Conservation (phyloP, 225 moss, liverwort and hornwort genomes). For the Pleurozium schreberi region DNA sequence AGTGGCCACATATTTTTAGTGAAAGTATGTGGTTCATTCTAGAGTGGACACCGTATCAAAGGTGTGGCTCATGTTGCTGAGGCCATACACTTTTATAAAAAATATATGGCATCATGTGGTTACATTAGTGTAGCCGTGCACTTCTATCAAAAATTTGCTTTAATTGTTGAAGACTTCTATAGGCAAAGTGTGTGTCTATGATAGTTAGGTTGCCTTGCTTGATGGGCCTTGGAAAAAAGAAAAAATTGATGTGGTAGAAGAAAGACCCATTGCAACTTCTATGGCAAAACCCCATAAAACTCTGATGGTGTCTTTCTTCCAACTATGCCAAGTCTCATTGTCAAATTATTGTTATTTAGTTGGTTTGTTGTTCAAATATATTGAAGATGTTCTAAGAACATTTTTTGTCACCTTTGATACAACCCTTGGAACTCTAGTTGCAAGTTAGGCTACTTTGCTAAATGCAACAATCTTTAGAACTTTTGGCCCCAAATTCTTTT, state of each 20-base stretch:
- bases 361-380: not conserved
- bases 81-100: too few species aligned
- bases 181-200: not conserved
- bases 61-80: too few species aligned
- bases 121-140: not conserved
- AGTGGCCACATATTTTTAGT: too few species aligned
- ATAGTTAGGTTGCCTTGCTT: not conserved
- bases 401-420: too few species aligned
- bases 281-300: fast-evolving
- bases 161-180: not conserved
- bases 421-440: fast-evolving
- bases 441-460: not conserved
- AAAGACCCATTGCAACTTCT: not conserved
- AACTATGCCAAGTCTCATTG: fast-evolving
- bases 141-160: too few species aligned
- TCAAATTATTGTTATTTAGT: not conserved
- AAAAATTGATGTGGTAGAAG: fast-evolving
- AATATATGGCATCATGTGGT: not conserved
- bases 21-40: too few species aligned
- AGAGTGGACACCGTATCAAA: too few species aligned
- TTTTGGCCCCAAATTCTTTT: too few species aligned
- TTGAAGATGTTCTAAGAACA: not conserved
- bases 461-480: not conserved
- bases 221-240: not conserved
- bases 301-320: not conserved